These are phyloP conservation scores for Raffaelea deltoideospora DNA, from an alignment of 2,329 filamentous ascomycete species.

Conservation along the genomic window DNA sequence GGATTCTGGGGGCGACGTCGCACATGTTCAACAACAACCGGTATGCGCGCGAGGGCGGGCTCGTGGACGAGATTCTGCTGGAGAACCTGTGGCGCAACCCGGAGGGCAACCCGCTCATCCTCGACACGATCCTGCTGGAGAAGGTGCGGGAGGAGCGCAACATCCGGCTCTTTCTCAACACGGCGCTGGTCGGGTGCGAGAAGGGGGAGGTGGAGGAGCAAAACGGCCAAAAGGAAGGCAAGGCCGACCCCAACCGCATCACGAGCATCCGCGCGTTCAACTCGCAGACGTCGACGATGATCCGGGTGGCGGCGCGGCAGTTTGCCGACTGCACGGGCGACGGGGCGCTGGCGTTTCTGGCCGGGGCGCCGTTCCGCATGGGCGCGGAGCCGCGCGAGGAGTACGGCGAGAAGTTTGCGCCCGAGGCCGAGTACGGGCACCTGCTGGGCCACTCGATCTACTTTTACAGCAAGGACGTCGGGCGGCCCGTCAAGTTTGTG, in stretches of 20 bases:
- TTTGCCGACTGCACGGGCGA: constrained; percentile 14
- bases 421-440: constrained; percentile 12
- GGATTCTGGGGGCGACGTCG: constrained; percentile 13
- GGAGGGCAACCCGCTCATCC: constrained; percentile 13
- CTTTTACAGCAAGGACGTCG: constrained; percentile 13
- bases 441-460: constrained; percentile 14
- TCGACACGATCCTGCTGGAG: constrained; percentile 13
- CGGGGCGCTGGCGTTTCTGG: constrained; percentile 11
- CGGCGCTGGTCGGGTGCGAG: constrained; percentile 10
- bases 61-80: constrained; percentile 13
- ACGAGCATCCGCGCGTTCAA: constrained; percentile 11
- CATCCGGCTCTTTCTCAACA: constrained; percentile 13
- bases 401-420: constrained; percentile 12
- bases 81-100: constrained; percentile 13
- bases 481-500: constrained; percentile 11
- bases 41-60: constrained; percentile 12
- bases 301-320: constrained; percentile 15
- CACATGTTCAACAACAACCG: constrained; percentile 16
- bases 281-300: constrained; percentile 11
- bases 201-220: no score
- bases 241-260: constrained; percentile 11
- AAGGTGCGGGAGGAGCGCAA: constrained; percentile 12
- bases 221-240: no score
- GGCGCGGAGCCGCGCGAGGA: constrained; percentile 12
- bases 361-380: constrained; percentile 12